A percentile compares a stretch with the other conserved stretches of the same genome.
These are phyloP conservation scores for Coleophoma eucalyptorum DNA, from an alignment of 2,329 filamentous ascomycete species.

Conservation along the genomic window DNA sequence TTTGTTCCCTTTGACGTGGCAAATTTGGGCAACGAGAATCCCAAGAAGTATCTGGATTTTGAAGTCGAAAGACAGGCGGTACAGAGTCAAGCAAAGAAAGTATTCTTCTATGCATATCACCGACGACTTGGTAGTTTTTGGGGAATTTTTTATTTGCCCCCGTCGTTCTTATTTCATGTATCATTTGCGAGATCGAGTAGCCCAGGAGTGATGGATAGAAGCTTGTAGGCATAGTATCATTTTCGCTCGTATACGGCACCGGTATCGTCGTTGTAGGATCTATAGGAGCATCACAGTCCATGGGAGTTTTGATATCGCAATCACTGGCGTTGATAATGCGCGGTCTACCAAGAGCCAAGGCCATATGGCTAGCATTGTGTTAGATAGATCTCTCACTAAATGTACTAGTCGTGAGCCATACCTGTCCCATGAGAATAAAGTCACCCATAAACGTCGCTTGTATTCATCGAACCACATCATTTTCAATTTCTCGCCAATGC, in stretches of 20 bases:
- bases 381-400: background rate
- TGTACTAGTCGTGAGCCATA: background rate
- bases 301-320: constrained; percentile 1
- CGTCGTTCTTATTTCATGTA: background rate
- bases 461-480: constrained; percentile 2
- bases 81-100: background rate
- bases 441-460: constrained; percentile 3
- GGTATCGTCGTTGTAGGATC: background rate
- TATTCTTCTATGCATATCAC: background rate
- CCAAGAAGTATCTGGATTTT: constrained; percentile 4
- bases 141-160: background rate
- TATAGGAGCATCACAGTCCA: background rate
- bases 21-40: background rate
- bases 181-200: background rate
- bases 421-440: constrained; percentile 3
- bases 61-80: background rate
- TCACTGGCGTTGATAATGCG: constrained; percentile 2
- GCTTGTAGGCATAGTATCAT: background rate
- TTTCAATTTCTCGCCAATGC: background rate
- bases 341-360: constrained; percentile 2
- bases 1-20: background rate
- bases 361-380: background rate
- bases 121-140: background rate
- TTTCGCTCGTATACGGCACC: background rate
- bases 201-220: background rate